Conservation (phyloP, 202 grass and related monocot species). For the Setaria italica region DNA sequence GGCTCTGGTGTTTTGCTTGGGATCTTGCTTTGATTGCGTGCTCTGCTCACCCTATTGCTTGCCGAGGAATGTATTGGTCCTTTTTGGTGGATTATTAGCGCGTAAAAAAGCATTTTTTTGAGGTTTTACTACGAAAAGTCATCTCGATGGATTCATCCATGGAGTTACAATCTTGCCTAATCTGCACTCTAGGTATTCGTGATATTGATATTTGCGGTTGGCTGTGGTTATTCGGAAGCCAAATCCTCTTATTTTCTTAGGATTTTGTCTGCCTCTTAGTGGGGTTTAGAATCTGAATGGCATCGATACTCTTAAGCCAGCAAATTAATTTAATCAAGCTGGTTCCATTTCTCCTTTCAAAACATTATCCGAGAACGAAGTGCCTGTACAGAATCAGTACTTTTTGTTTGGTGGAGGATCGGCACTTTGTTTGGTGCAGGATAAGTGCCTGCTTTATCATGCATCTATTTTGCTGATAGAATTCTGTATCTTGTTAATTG, state of each 20-base stretch:
- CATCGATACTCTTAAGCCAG: background rate
- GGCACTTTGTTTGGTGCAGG: background rate
- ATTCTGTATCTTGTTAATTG: background rate
- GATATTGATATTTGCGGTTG: background rate
- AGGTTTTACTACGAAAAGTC: background rate
- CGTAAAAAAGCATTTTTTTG: background rate
- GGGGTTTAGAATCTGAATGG: conserved; percentile 6
- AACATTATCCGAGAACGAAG: conserved; percentile 4
- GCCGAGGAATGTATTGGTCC: background rate
- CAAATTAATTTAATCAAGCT: background rate
- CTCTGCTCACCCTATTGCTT: background rate
- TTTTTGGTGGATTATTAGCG: conserved; percentile 14
- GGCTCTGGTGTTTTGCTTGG: conserved; percentile 3
- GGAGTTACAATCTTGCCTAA: conserved; percentile 1
- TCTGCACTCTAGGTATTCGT: conserved; percentile 2
- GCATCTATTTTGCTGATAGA: background rate
- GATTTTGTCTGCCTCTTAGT: background rate
- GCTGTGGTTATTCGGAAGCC: background rate
- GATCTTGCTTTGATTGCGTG: conserved; percentile 30
- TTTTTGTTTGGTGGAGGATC: conserved; percentile 33
- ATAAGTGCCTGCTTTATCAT: conserved; percentile 16
- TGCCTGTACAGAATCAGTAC: conserved; percentile 23
- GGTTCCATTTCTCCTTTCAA: background rate
- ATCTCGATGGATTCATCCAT: conserved; percentile 1
- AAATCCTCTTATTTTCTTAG: conserved; percentile 2